Evolutionary conservation across 129 eudicot species (phyloP).

Genomic region (Dittrichia graveolens): DNA sequence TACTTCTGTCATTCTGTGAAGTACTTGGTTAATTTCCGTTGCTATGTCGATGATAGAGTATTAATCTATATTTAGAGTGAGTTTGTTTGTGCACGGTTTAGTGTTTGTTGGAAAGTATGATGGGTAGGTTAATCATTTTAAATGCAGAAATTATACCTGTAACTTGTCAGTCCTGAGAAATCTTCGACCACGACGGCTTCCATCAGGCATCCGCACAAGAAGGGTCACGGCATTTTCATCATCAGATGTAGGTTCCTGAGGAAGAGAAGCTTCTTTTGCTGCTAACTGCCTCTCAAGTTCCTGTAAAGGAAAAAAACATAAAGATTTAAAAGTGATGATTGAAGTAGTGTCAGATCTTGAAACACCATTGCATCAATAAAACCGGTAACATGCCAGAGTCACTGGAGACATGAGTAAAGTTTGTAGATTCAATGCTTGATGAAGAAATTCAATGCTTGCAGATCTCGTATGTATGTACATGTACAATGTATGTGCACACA

Average conservation of each 20-base stretch:
- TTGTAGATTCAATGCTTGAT: no score
- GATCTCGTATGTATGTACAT: not conserved
- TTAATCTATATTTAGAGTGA: no score
- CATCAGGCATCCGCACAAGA: constrained; percentile 97
- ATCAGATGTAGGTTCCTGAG: constrained; percentile 84
- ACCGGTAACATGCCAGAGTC: not conserved
- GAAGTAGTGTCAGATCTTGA: not conserved
- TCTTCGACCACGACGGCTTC: constrained; percentile 83
- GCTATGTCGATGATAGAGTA: no score
- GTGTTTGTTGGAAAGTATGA: not conserved
- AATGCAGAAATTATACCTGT: constrained; percentile 54
- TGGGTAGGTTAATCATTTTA: not conserved
- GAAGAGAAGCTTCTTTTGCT: constrained; percentile 94
- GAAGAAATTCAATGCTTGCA: not conserved
- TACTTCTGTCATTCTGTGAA: no score
- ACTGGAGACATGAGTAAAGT: not conserved
- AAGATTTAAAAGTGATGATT: not conserved
- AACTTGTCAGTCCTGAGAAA: constrained; percentile 80
- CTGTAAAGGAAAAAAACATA: constrained; percentile 41
- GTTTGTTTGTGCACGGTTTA: no score
- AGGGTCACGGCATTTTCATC: constrained; percentile 91
- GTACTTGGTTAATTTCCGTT: not conserved
- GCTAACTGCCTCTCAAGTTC: constrained; percentile 89
- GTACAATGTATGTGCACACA: not conserved
- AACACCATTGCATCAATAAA: not conserved